Conservation (phyloP, 306 rosid genomes). For the Lablab purpureus region DNA sequence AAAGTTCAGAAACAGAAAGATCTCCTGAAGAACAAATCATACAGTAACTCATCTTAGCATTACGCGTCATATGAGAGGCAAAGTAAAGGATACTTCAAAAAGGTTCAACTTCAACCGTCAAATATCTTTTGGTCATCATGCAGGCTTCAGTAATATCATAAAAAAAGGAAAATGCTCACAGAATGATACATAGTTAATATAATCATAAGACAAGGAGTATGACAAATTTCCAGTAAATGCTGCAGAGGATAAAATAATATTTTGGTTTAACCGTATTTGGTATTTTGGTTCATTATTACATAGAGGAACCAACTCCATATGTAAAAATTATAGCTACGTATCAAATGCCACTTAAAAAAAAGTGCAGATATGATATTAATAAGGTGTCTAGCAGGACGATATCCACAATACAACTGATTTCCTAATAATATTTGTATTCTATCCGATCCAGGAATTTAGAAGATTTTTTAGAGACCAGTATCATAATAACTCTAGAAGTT, state of each 20-base stretch:
- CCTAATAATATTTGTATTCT: slow-evolving; percentile 18
- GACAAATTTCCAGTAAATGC: neutral
- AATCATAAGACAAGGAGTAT: slow-evolving; percentile 13
- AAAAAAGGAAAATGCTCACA: slow-evolving; percentile 25
- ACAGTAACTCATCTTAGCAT: slow-evolving; percentile 42
- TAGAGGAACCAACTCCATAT: slow-evolving; percentile 25
- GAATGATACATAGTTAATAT: slow-evolving; percentile 9
- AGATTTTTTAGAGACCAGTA: slow-evolving; percentile 15
- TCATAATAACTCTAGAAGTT: slow-evolving; percentile 19
- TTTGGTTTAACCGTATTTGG: slow-evolving; percentile 23
- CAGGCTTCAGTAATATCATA: slow-evolving; percentile 12
- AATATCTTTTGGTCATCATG: slow-evolving; percentile 20
- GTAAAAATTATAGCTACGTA: slow-evolving; percentile 19
- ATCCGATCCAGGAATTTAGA: slow-evolving; percentile 29
- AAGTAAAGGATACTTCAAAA: slow-evolving; percentile 29
- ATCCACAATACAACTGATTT: slow-evolving; percentile 14
- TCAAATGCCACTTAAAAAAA: slow-evolving; percentile 28
- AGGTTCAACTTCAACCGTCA: slow-evolving; percentile 29
- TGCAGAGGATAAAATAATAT: slow-evolving; percentile 7
- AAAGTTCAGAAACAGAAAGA: slow-evolving; percentile 57
- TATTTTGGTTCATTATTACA: slow-evolving; percentile 28
- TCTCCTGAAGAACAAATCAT: slow-evolving; percentile 62
- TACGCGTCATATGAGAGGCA: slow-evolving; percentile 34
- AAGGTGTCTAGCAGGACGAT: slow-evolving; percentile 34
- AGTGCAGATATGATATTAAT: slow-evolving; percentile 17